A percentile compares a stretch with the other conserved stretches of the same genome.
Conservation (phyloP, 768 basidiomycete species). For the Gymnopilus dilepis region DNA sequence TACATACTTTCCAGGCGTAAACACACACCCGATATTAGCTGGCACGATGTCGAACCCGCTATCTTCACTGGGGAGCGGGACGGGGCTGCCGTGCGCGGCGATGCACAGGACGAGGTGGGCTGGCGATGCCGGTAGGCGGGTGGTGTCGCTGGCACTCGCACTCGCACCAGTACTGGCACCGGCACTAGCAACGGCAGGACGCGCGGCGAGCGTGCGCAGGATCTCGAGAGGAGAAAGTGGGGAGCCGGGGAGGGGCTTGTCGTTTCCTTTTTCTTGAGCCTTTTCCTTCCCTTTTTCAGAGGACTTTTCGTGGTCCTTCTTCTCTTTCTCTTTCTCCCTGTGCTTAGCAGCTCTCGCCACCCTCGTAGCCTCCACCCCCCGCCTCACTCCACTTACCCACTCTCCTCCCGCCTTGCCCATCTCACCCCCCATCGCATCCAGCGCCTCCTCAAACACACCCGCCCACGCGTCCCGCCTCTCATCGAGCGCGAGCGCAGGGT, state of each 20-base stretch:
- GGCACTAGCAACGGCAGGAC: slow-evolving; percentile 2
- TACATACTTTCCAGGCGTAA: slow-evolving; percentile 44
- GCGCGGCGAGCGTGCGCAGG: neutral
- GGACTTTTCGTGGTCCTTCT: no score
- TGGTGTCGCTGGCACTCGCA: slow-evolving; percentile 27
- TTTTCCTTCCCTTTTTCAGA: no score
- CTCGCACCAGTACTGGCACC: slow-evolving; percentile 27
- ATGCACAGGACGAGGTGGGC: slow-evolving; percentile 61
- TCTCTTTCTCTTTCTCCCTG: no score
- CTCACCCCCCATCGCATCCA: slow-evolving; percentile 50
- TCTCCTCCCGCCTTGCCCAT: slow-evolving; percentile 38
- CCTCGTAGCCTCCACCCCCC: slow-evolving; percentile 32
- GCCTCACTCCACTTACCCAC: slow-evolving; percentile 54
- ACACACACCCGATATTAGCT: slow-evolving; percentile 48
- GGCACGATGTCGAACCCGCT: slow-evolving; percentile 45
- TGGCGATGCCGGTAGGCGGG: slow-evolving; percentile 31
- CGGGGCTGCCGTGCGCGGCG: slow-evolving; percentile 40
- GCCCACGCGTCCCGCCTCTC: slow-evolving; percentile 47
- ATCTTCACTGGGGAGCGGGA: slow-evolving; percentile 40
- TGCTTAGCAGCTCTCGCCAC: neutral
- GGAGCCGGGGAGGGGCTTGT: neutral
- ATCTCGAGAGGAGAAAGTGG: neutral
- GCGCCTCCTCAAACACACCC: slow-evolving; percentile 47
- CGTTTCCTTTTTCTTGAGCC: no score
- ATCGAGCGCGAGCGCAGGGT: slow-evolving; percentile 30